Evolutionary conservation across 2,329 filamentous ascomycete genomes (phyloP).

Genomic region (Rosellinia necatrix): DNA sequence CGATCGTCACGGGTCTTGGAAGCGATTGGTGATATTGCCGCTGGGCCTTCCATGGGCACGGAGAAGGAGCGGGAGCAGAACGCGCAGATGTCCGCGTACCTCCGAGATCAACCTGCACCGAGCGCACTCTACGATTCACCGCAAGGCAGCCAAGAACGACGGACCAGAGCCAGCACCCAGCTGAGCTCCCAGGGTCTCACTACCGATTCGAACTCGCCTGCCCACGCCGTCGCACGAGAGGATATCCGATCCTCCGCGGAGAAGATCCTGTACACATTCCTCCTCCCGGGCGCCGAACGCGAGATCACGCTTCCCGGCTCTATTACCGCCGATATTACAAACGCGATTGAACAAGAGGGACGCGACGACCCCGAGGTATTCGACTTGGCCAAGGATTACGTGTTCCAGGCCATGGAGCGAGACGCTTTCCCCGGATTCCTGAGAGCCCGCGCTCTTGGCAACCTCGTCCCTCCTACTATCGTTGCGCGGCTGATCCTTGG

Average conservation of each 20-base stretch:
- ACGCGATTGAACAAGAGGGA: slow-evolving; percentile 85
- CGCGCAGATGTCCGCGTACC: slow-evolving; percentile 87
- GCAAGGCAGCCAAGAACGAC: slow-evolving; percentile 53
- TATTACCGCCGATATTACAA: slow-evolving; percentile 84
- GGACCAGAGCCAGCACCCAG: slow-evolving; percentile 55
- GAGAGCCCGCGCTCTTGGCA: slow-evolving; percentile 91
- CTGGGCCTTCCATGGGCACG: slow-evolving; percentile 64
- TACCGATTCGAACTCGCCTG: slow-evolving; percentile 80
- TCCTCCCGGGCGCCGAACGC: slow-evolving; percentile 91
- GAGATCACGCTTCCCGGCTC: slow-evolving; percentile 91
- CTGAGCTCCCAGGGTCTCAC: slow-evolving; percentile 66
- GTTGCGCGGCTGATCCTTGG: slow-evolving; percentile 85
- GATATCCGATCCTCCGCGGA: slow-evolving; percentile 94
- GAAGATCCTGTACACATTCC: slow-evolving; percentile 97
- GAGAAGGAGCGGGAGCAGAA: slow-evolving; percentile 80
- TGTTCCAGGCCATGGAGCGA: slow-evolving; percentile 99
- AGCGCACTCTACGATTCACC: slow-evolving; percentile 58
- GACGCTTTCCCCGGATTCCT: slow-evolving; percentile 99
- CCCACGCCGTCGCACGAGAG: slow-evolving; percentile 81
- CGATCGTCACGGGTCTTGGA: slow-evolving; percentile 82
- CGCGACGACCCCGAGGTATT: slow-evolving; percentile 97
- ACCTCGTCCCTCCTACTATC: slow-evolving; percentile 89
- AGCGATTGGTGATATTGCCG: slow-evolving; percentile 69
- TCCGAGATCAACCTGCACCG: slow-evolving; percentile 67
- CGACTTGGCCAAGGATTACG: slow-evolving; percentile 96